phyloP scores from a whole-genome alignment of 2,329 filamentous ascomycete genomes.

The Leptographium wingfieldii region DNA sequence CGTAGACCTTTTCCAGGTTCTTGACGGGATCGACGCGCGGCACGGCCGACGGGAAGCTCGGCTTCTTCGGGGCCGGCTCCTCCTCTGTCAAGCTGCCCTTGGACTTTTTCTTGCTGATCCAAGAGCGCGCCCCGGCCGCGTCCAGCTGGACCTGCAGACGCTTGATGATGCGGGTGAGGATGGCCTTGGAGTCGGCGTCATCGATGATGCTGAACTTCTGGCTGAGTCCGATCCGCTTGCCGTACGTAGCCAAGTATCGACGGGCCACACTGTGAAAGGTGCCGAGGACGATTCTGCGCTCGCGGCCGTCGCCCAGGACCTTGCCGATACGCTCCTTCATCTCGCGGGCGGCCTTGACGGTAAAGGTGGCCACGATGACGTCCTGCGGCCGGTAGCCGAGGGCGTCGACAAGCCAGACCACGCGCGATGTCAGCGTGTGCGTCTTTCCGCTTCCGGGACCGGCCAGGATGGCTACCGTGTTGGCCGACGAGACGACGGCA shows the following conservation, averaged over 20 bases:
- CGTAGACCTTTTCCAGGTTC: constrained; percentile 56
- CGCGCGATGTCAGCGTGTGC: constrained; percentile 83
- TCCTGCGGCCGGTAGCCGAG: constrained; percentile 66
- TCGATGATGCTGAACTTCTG: constrained; percentile 88
- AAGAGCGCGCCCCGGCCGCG: constrained; percentile 53
- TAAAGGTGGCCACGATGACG: constrained; percentile 92
- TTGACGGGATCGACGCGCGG: constrained; percentile 18
- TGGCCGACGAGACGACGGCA: constrained; percentile 38
- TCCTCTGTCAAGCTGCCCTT: constrained; percentile 30
- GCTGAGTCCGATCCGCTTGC: constrained; percentile 67
- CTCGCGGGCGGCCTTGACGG: constrained; percentile 83
- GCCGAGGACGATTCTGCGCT: constrained; percentile 69
- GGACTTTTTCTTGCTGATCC: constrained; percentile 61
- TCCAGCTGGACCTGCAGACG: constrained; percentile 57
- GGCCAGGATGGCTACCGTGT: constrained; percentile 53
- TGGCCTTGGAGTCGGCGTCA: constrained; percentile 62
- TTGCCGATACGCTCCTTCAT: constrained; percentile 82
- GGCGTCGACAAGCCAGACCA: constrained; percentile 73
- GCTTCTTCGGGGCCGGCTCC: constrained; percentile 12
- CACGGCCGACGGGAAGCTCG: constrained; percentile 10
- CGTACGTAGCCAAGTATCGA: constrained; percentile 73
- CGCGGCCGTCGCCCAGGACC: constrained; percentile 64
- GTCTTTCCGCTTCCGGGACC: constrained; percentile 75
- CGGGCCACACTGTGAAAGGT: constrained; percentile 92
- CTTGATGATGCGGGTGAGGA: constrained; percentile 74